phyloP scores from a whole-genome alignment of 1,284 basidiomycete species.

The Phylloporus gajari region DNA sequence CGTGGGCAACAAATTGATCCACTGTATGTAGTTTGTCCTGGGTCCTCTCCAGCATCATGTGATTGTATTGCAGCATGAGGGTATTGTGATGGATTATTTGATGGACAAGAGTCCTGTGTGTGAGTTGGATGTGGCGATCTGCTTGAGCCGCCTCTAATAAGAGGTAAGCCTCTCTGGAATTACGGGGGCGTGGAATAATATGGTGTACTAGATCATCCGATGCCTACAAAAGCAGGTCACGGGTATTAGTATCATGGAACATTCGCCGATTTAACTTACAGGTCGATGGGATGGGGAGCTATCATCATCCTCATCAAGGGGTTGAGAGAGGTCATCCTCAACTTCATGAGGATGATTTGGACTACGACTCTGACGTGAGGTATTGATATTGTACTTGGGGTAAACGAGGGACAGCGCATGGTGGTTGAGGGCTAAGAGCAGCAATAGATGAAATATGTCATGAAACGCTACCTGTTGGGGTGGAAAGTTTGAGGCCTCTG shows the following conservation, averaged over 20 bases:
- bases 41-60: neutral
- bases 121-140: neutral
- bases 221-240: too few relatives aligned
- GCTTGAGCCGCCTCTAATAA: neutral
- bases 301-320: neutral
- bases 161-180: neutral
- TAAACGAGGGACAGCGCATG: too few relatives aligned
- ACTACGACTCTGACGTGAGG: neutral
- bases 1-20: neutral
- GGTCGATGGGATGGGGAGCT: neutral
- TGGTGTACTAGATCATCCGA: too few relatives aligned
- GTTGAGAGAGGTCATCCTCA: neutral
- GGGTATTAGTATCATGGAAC: too few relatives aligned
- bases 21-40: neutral
- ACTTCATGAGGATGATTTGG: neutral
- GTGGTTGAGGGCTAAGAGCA: too few relatives aligned
- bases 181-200: neutral
- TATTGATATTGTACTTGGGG: neutral
- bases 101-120: neutral
- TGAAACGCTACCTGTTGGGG: too few relatives aligned
- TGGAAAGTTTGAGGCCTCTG: too few relatives aligned
- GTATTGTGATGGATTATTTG: too few relatives aligned
- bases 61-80: neutral
- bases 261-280: neutral
- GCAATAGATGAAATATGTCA: too few relatives aligned